Evolutionary conservation across 176 grass and related monocot genomes (phyloP), one percentile per base, ranked within the genome.

Genomic region (Musa beccarii): DNA sequence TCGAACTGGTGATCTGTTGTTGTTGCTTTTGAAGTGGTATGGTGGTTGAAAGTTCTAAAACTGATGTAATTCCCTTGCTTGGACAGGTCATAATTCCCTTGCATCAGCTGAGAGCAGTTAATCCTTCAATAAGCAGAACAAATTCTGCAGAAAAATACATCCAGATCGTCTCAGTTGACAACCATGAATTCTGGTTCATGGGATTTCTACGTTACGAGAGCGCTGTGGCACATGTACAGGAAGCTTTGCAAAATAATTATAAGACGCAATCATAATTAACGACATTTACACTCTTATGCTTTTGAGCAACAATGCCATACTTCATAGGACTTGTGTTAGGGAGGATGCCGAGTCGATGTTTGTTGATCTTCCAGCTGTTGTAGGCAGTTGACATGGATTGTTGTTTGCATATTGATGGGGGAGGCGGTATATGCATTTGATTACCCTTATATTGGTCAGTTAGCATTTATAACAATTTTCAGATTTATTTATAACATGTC

Each of bases 141-240:
- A 68, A 68, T 49, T 68, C 66, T 16, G 26, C 66, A 43, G 66
- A 68, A 43, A 68, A 68, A 43, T 68, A 68, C 15, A 68, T 68
- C 34, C 66, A 68, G 66, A 49, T 68, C 34, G 28, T 68, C 12
- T 43, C 66, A 15, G 66, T 34, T 15, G 66, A 68, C 29, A 43
- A 68, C 34, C 66, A 68, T 9, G 66, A 68, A 25, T 68, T 68
- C 16, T 68, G 66, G 66, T 68, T 68, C 29, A 68, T 68, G 66
- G 66, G 66, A 13, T 68, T 68, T 34, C 26, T 68, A 25, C 28
- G 34, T 17, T 68, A 68, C 66, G 29, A 43, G 0, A 16, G 29
- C 34, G 66, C 66, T 49, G 66, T 49, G 5, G 26, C 28, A 13
- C 0, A 26, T 68, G 10, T 68, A 68, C 66, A 68, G 9, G 66